Evolutionary conservation across 1,139 yeast genomes (phyloP).

Genomic region (Meyerozyma guilliermondii): DNA sequence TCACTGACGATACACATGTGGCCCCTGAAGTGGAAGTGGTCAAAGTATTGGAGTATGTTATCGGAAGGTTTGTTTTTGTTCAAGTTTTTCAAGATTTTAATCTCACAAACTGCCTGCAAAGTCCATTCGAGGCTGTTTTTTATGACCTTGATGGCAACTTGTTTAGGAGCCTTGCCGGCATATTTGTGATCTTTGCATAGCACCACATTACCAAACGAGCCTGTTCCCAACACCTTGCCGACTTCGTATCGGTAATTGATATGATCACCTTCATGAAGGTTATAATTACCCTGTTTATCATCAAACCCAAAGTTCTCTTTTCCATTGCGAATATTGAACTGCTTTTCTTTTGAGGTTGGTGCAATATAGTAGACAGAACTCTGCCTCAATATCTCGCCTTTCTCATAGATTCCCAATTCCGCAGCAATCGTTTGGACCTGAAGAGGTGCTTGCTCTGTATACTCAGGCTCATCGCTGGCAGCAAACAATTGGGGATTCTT

Average conservation of each 20-base stretch:
- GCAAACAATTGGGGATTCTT: background rate
- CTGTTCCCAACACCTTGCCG: slow-evolving; percentile 58
- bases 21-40: slow-evolving; percentile 75
- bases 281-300: slow-evolving; percentile 62
- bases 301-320: slow-evolving; percentile 67
- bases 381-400: slow-evolving; percentile 45
- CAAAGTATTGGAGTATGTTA: slow-evolving; percentile 52
- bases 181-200: slow-evolving; percentile 65
- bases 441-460: background rate
- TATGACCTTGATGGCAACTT: slow-evolving; percentile 73
- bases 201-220: slow-evolving; percentile 81
- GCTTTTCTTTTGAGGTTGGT: slow-evolving; percentile 18
- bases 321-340: slow-evolving; percentile 41
- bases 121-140: slow-evolving; percentile 73
- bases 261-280: slow-evolving; percentile 58
- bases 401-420: slow-evolving; percentile 42
- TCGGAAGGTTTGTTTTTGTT: slow-evolving; percentile 16
- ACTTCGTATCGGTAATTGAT: slow-evolving; percentile 72
- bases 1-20: slow-evolving; percentile 84
- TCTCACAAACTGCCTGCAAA: slow-evolving; percentile 74
- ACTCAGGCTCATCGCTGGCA: background rate
- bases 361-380: slow-evolving; percentile 33
- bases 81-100: slow-evolving; percentile 57
- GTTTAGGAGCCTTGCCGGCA: slow-evolving; percentile 18
- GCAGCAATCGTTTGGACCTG: background rate